These are phyloP conservation scores for Fragaria ananassa DNA, from an alignment of 306 rosid genomes.

Conservation along the genomic window DNA sequence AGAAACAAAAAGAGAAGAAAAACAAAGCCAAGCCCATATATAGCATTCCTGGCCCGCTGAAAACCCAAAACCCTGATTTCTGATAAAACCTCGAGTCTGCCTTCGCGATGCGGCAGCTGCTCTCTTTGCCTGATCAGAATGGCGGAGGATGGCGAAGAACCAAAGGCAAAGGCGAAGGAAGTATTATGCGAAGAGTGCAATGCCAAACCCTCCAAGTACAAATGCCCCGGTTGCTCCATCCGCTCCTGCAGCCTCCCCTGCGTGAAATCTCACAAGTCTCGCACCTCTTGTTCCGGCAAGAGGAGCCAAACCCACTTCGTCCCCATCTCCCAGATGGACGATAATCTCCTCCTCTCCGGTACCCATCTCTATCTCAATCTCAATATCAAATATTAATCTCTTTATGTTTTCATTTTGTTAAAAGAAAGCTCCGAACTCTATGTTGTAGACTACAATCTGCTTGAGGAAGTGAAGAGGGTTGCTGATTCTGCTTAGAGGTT, in stretches of 20 bases:
- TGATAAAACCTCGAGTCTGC: too few species aligned
- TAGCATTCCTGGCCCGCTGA: too few species aligned
- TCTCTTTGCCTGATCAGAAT: neutral
- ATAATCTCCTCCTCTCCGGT: slow-evolving; percentile 71
- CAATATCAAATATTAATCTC: neutral
- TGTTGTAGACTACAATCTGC: slow-evolving; percentile 68
- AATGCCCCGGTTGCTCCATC: slow-evolving; percentile 81
- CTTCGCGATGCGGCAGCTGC: too few species aligned
- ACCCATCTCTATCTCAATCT: slow-evolving; percentile 2
- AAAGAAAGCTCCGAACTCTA: neutral
- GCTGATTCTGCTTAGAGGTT: slow-evolving; percentile 75
- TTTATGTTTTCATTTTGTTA: neutral
- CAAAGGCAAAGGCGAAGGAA: slow-evolving; percentile 18
- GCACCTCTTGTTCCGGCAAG: slow-evolving; percentile 70
- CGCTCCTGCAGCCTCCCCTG: slow-evolving; percentile 77
- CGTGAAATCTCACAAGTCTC: slow-evolving; percentile 78
- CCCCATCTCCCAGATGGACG: slow-evolving; percentile 74
- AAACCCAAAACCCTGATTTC: too few species aligned
- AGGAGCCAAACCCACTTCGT: slow-evolving; percentile 60
- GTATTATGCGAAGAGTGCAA: slow-evolving; percentile 69
- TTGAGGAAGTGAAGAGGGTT: slow-evolving; percentile 84
- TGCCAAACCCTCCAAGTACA: slow-evolving; percentile 58
- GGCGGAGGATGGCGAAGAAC: slow-evolving; percentile 7
- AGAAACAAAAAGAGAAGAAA: too few species aligned
- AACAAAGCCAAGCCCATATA: too few species aligned